Conservation (phyloP, 345 rosid genomes). For the Rhizophora apiculata region DNA sequence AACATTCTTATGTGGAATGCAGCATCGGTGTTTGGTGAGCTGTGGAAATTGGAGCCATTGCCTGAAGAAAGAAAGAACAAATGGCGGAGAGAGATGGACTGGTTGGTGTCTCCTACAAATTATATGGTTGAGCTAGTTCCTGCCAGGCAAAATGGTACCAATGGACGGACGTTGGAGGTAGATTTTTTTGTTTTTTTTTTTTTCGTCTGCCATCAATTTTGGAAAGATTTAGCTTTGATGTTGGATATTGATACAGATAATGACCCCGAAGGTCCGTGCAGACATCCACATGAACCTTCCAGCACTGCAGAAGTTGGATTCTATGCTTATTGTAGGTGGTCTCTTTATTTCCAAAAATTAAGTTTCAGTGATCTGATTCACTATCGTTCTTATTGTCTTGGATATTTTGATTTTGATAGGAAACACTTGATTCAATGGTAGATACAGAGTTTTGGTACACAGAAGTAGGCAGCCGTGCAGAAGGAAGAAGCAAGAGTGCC, state of each 20-base stretch:
- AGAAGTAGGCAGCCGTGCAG: slow-evolving; percentile 76
- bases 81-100: slow-evolving; percentile 92
- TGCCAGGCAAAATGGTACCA: slow-evolving; percentile 76
- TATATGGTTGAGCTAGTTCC: slow-evolving; percentile 97
- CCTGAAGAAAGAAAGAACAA: slow-evolving; percentile 67
- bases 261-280: slow-evolving; percentile 90
- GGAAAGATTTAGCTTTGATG: slow-evolving; percentile 23
- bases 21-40: slow-evolving; percentile 92
- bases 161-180: slow-evolving; percentile 86
- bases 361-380: background rate
- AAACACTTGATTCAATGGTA: slow-evolving; percentile 78
- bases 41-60: slow-evolving; percentile 92
- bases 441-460: slow-evolving; percentile 85
- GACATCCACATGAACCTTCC: slow-evolving; percentile 96
- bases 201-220: background rate
- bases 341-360: slow-evolving; percentile 20
- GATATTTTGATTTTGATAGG: slow-evolving; percentile 45
- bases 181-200: background rate
- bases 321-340: slow-evolving; percentile 78
- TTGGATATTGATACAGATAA: slow-evolving; percentile 56
- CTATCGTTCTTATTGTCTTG: background rate
- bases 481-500: slow-evolving; percentile 63
- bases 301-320: slow-evolving; percentile 86
- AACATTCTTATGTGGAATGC: slow-evolving; percentile 17
- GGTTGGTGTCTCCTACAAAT: slow-evolving; percentile 90